Conservation (phyloP, 75 land plant genomes). For the Adiantum capillusveneris region DNA sequence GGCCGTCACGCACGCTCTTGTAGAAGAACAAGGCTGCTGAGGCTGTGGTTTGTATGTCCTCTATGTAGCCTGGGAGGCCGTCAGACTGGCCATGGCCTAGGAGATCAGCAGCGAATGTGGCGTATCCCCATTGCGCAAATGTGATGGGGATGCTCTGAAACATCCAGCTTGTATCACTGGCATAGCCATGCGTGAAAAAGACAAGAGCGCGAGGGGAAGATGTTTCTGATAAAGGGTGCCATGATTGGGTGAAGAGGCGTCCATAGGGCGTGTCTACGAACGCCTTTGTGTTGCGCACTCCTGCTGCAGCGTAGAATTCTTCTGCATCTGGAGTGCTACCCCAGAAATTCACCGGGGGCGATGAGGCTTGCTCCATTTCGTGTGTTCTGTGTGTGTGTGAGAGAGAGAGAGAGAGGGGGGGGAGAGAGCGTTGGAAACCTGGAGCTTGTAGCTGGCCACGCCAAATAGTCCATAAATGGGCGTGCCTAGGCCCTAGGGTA, state of each 20-base stretch:
- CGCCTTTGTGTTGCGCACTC: slow-evolving; percentile 46
- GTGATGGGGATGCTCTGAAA: slow-evolving; percentile 74
- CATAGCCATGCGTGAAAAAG: slow-evolving; percentile 87
- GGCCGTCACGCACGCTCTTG: slow-evolving; percentile 35
- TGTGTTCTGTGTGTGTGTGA: too few species aligned
- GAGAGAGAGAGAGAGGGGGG: too few species aligned
- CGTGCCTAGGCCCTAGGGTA: too few species aligned
- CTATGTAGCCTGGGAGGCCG: slow-evolving; percentile 67
- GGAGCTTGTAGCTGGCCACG: too few species aligned
- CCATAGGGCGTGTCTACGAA: slow-evolving; percentile 64
- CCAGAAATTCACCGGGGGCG: slow-evolving; percentile 37
- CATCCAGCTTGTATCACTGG: slow-evolving; percentile 82
- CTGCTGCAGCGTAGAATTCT: slow-evolving; percentile 67
- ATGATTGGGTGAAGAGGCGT: slow-evolving; percentile 71
- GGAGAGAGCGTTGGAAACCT: too few species aligned
- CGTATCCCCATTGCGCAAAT: slow-evolving; percentile 75
- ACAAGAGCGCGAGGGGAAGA: slow-evolving; percentile 49
- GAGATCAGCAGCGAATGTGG: slow-evolving; percentile 72
- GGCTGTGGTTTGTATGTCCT: slow-evolving; percentile 58
- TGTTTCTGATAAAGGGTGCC: slow-evolving; percentile 31
- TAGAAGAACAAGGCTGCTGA: slow-evolving; percentile 52
- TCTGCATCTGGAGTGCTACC: slow-evolving; percentile 61
- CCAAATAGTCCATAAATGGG: too few species aligned
- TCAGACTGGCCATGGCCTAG: slow-evolving; percentile 91
- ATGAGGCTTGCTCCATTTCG: too few species aligned